Evolutionary conservation across 192 early-diverging fungal genomes (phyloP).

Genomic region (Backusella australiensis): DNA sequence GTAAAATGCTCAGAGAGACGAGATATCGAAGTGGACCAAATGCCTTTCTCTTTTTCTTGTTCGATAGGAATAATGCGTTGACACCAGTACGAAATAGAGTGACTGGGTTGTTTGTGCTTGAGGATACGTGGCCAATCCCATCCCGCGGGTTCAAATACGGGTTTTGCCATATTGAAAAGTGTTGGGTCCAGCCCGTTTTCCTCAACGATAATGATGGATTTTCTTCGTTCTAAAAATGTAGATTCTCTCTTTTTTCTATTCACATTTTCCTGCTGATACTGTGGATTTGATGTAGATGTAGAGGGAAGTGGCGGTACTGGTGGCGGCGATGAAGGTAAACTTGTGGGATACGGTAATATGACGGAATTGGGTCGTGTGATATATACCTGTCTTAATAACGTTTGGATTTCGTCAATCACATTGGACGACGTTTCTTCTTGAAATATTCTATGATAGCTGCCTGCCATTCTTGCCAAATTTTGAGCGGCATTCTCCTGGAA

Average conservation of each 20-base stretch:
- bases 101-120: not conserved
- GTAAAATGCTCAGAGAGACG: constrained; percentile 15
- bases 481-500: constrained; percentile 22
- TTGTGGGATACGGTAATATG: constrained; percentile 4
- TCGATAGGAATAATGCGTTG: not conserved
- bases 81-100: not conserved
- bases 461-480: constrained; percentile 21
- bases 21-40: constrained; percentile 19
- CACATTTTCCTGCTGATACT: not conserved
- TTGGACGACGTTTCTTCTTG: not conserved
- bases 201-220: constrained; percentile 7
- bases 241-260: not conserved
- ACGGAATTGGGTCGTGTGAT: not conserved
- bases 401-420: not conserved
- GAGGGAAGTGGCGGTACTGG: not conserved
- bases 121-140: constrained; percentile 20
- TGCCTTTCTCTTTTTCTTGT: not conserved
- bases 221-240: constrained; percentile 13
- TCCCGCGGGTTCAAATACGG: constrained; percentile 17
- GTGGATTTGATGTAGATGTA: not conserved
- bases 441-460: constrained; percentile 18
- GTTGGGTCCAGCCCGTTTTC: not conserved
- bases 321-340: not conserved
- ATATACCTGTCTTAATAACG: not conserved
- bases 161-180: constrained; percentile 16